A percentile compares a stretch with the other conserved stretches of the same genome.
phyloP scores from a whole-genome alignment of 148 eudicot species.

The Mesembryanthemum crystallinum region DNA sequence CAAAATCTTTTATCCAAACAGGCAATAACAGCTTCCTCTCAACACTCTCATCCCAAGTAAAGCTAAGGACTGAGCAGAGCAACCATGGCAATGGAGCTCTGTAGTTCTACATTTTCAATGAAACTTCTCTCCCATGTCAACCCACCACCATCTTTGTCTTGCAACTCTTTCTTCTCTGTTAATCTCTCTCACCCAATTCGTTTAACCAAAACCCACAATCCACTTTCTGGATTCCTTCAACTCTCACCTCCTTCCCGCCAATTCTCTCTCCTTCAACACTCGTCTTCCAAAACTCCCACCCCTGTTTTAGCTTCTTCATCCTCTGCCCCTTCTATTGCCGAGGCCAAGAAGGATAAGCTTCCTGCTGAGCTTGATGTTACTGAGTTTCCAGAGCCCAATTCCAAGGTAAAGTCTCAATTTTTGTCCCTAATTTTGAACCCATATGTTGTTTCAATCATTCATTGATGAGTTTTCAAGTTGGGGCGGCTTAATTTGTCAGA shows the following conservation, averaged over 20 bases:
- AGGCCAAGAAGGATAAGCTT: constrained; percentile 50
- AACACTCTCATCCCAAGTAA: neutral
- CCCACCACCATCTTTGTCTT: constrained; percentile 21
- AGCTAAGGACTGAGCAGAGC: neutral
- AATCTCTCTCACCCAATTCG: constrained; percentile 26
- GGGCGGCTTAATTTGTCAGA: constrained; percentile 7
- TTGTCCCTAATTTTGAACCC: neutral
- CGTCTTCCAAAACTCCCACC: constrained; percentile 14
- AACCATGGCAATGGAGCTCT: constrained; percentile 41
- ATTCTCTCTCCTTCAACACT: constrained; percentile 31
- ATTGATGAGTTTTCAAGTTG: constrained; percentile 7
- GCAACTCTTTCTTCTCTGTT: constrained; percentile 8
- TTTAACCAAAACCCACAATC: constrained; percentile 14
- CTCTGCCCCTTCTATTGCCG: constrained; percentile 33
- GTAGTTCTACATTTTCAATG: constrained; percentile 30
- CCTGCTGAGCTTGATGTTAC: constrained; percentile 73
- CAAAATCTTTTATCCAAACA: neutral
- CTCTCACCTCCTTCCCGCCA: constrained; percentile 46
- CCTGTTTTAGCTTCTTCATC: constrained; percentile 37
- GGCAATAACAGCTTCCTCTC: neutral
- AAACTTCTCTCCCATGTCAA: constrained; percentile 22
- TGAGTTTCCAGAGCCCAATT: constrained; percentile 66
- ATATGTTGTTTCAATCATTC: neutral
- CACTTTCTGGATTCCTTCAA: constrained; percentile 24
- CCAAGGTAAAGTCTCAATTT: constrained; percentile 46